Evolutionary conservation across 2,329 filamentous ascomycete species (phyloP).

Genomic region (Lanzia echinophila): DNA sequence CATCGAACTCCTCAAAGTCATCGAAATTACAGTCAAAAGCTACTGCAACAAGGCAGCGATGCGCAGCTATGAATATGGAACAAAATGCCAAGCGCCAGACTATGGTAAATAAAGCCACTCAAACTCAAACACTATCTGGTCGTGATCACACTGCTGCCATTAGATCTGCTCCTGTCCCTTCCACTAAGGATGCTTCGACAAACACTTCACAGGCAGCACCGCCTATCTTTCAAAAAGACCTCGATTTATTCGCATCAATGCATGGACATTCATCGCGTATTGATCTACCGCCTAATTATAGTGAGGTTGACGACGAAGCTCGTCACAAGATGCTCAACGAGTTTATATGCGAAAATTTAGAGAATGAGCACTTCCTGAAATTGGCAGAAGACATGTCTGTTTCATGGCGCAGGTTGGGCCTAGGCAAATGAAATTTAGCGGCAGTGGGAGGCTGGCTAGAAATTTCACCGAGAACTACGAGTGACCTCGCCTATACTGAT

Average conservation of each 20-base stretch:
- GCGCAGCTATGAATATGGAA: neutral
- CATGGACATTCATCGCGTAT: neutral
- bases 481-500: no score
- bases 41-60: slow-evolving; percentile 15
- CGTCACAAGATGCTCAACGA: slow-evolving; percentile 39
- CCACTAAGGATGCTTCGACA: neutral
- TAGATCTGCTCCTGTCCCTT: neutral
- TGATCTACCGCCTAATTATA: neutral
- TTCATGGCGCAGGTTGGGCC: slow-evolving; percentile 42
- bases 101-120: slow-evolving; percentile 27
- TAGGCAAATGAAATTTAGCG: slow-evolving; percentile 31
- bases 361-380: slow-evolving; percentile 42
- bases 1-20: neutral
- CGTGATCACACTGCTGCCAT: slow-evolving; percentile 13
- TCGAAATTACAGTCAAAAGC: slow-evolving; percentile 20
- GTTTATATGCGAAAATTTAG: slow-evolving; percentile 43
- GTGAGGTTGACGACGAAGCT: slow-evolving; percentile 30
- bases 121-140: slow-evolving; percentile 23
- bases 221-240: neutral
- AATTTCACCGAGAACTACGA: neutral
- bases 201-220: neutral
- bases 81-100: slow-evolving; percentile 21
- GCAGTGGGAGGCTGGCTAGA: neutral
- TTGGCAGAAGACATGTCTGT: slow-evolving; percentile 44
- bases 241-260: neutral